Base-by-base conservation (phyloP, 164 flowering plant genomes). In the Vitis labrusca region DNA sequence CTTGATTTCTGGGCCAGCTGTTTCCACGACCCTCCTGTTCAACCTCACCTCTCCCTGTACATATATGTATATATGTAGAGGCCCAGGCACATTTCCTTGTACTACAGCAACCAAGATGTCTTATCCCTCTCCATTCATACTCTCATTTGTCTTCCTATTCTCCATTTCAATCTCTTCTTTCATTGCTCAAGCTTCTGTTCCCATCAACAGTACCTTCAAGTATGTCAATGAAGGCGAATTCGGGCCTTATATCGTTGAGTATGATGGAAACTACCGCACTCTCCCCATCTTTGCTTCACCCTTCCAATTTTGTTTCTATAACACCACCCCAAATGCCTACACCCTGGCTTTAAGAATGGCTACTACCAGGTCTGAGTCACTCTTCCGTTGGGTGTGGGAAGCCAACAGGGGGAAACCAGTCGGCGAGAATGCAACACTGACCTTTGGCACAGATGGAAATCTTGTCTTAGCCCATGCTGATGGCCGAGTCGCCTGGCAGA, bases 391-490 rank as follows among this genome's bases (percentile, higher is more conserved):
- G 84, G 89, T 85, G 5, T 88, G 91, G 89, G 89, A 85, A 12
- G 89, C 89, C 52, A 87, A 85, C 70, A 79, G 87, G 0, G 83
- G 77, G 65, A 73, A 75, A 59, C 88, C 89, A 0, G 86, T 85
- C 3, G 27, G 74, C 1, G 85, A 80, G 47, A 82, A 81, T 19
- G 88, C 88, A 62, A 78, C 83, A 14, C 64, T 88, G 9, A 8
- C 72, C 0, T 68, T 88, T 47, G 71, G 80, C 11, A 10, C 61
- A 0, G 79, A 86, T n/a, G 92, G 90, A 0, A 86, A 88, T 71
- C 81, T 88, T 0, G 87, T 86, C 49, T 69, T 88, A 10, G 80
- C 84, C 30, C 77, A 85, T 2, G 74, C 77, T 8, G 84, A 78
- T 50, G 86, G 92, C 64, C 72, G 72, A 0, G 66, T 86, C 7